Percentiles rank a stretch among this genome's conserved stretches.
Evolutionary conservation across 768 basidiomycete species (phyloP).

Genomic region (Boletus insuetus): DNA sequence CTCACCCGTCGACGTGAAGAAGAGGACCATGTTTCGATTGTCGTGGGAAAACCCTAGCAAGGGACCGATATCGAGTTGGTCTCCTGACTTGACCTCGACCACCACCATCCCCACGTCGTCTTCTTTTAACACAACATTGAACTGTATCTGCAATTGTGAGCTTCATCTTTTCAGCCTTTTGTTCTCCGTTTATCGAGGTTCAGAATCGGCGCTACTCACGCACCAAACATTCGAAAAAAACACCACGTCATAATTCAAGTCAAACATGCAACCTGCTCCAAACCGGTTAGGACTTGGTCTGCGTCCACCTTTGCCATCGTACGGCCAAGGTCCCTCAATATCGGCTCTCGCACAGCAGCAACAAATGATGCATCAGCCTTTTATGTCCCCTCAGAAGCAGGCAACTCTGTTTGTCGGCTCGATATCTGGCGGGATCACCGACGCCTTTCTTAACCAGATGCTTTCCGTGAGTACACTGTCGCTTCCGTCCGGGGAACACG

Average conservation of each 20-base stretch:
- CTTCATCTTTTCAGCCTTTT: not conserved
- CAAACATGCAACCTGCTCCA: constrained; percentile 58
- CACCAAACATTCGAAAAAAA: not conserved
- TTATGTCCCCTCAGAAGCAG: constrained; percentile 68
- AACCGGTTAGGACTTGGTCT: constrained; percentile 86
- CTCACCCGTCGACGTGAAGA: constrained; percentile 56
- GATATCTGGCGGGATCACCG: constrained; percentile 90
- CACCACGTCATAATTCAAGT: not conserved
- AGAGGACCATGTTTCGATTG: constrained; percentile 49
- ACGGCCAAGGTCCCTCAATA: constrained; percentile 90
- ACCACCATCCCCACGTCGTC: not conserved
- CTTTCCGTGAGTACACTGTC: constrained; percentile 55
- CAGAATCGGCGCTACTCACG: not conserved
- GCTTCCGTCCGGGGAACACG: not conserved
- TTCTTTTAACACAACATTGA: not conserved
- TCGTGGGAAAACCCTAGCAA: constrained; percentile 2
- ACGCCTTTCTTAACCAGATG: constrained; percentile 74
- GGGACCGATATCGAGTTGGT: not conserved
- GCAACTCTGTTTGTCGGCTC: constrained; percentile 88
- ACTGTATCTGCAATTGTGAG: constrained; percentile 4
- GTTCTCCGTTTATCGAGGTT: not conserved
- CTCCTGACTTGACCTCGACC: not conserved
- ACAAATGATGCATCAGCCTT: constrained; percentile 56
- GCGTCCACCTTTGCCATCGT: constrained; percentile 83
- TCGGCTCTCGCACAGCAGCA: constrained; percentile 88